Conservation (phyloP, 1,284 basidiomycete species). For the Cryptococcus hybrid region DNA sequence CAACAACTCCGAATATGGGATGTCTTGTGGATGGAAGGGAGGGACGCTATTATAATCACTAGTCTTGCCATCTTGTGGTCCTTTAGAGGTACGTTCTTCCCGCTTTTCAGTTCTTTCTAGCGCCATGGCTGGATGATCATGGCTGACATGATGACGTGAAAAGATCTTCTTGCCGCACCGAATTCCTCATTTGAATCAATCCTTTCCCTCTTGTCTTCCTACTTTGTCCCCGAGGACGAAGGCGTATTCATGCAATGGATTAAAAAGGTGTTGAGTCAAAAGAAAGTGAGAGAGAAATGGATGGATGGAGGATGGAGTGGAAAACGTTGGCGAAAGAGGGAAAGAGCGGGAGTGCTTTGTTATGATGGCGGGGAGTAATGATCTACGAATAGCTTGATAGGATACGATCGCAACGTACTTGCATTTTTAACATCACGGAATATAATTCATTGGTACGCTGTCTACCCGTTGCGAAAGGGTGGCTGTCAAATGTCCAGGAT, state of each 20-base stretch:
- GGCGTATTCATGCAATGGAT: slow-evolving; percentile 77
- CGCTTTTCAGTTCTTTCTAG: neutral
- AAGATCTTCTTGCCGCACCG: slow-evolving; percentile 23
- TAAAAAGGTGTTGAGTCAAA: slow-evolving; percentile 59
- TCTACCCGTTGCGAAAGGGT: too few relatives aligned
- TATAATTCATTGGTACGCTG: too few relatives aligned
- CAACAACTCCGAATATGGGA: slow-evolving; percentile 95
- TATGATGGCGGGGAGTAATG: slow-evolving; percentile 14
- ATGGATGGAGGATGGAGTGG: slow-evolving; percentile 45
- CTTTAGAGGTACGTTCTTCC: slow-evolving; percentile 63
- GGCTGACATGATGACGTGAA: too few relatives aligned
- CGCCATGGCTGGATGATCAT: too few relatives aligned
- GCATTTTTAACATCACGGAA: too few relatives aligned
- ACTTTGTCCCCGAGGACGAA: slow-evolving; percentile 78
- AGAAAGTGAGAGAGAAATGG: slow-evolving; percentile 52
- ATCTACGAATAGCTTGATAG: too few relatives aligned
- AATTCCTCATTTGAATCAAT: slow-evolving; percentile 83
- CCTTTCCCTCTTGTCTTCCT: slow-evolving; percentile 55
- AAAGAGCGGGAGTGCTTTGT: slow-evolving; percentile 28
- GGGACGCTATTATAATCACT: slow-evolving; percentile 80
- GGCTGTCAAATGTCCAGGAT: too few relatives aligned
- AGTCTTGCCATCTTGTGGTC: slow-evolving; percentile 88
- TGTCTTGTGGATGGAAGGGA: slow-evolving; percentile 83
- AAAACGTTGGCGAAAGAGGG: slow-evolving; percentile 28
- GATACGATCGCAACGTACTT: too few relatives aligned